These are phyloP conservation scores for Aspergillus homomorphus DNA, from an alignment of 495 filamentous ascomycete genomes.

Conservation along the genomic window DNA sequence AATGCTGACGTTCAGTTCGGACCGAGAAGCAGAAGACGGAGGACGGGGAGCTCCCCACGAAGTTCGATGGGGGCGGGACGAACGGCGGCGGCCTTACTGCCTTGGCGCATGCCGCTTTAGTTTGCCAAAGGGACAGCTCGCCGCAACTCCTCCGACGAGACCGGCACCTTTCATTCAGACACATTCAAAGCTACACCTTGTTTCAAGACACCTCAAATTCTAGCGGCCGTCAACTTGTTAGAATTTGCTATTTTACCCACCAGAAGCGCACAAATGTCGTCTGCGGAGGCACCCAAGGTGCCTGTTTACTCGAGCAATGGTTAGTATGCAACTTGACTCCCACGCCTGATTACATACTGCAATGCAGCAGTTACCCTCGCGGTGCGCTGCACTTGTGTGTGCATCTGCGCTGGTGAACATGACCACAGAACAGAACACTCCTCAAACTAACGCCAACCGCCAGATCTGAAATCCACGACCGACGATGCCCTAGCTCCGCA, in stretches of 20 bases:
- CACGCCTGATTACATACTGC: too few species aligned
- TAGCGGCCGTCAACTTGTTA: not conserved
- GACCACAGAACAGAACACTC: conserved; percentile 14
- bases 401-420: too few species aligned
- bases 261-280: conserved; percentile 18
- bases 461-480: conserved; percentile 93
- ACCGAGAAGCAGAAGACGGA: conserved; percentile 18
- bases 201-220: not conserved
- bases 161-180: conserved; percentile 7
- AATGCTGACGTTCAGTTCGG: not conserved
- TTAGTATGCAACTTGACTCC: too few species aligned
- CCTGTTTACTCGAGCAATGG: conserved; percentile 48
- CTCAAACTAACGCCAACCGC: not conserved
- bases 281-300: conserved; percentile 38
- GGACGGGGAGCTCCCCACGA: conserved; percentile 16
- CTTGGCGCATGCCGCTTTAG: conserved; percentile 30
- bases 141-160: conserved; percentile 37
- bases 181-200: not conserved
- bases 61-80: conserved; percentile 14
- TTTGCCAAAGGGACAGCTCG: conserved; percentile 44
- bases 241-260: not conserved
- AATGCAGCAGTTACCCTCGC: conserved; percentile 1
- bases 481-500: conserved; percentile 95
- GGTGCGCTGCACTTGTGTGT: not conserved
- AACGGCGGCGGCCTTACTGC: not conserved